Evolutionary conservation across 2,329 filamentous ascomycete genomes (phyloP).

Genomic region (Orbilia oligospora): DNA sequence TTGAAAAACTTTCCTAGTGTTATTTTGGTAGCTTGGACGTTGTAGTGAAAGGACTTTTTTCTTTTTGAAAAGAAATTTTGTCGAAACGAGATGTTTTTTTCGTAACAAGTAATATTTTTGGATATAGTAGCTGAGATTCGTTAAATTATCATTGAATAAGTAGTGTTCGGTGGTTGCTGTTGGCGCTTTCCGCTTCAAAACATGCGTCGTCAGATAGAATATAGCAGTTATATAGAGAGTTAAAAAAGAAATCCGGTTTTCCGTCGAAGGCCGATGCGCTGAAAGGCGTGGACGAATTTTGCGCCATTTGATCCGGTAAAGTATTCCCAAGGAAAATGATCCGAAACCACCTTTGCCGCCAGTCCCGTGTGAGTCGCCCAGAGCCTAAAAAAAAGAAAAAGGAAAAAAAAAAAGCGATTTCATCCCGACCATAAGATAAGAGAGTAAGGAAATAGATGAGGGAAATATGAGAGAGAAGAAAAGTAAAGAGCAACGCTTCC

Average conservation of each 20-base stretch:
- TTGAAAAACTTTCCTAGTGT: constrained; percentile 44
- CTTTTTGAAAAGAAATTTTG: constrained; percentile 37
- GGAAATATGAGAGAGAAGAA: constrained; percentile 36
- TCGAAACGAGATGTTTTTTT: constrained; percentile 19
- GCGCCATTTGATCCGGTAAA: constrained; percentile 60
- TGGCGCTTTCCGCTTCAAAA: constrained; percentile 45
- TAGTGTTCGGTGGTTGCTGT: constrained; percentile 39
- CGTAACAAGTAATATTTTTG: constrained; percentile 28
- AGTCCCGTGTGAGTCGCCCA: constrained; percentile 59
- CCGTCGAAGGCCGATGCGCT: constrained; percentile 52
- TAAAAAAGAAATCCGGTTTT: constrained; percentile 50
- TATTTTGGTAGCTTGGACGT: constrained; percentile 27
- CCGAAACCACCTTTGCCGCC: constrained; percentile 60
- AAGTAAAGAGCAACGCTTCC: constrained; percentile 41
- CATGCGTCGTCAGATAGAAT: constrained; percentile 33
- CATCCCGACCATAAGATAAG: constrained; percentile 38
- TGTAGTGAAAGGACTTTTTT: constrained; percentile 49
- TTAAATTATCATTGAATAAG: constrained; percentile 57
- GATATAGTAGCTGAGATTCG: constrained; percentile 27
- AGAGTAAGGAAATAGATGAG: constrained; percentile 37
- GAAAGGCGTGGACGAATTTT: constrained; percentile 60
- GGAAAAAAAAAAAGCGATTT: constrained; percentile 34
- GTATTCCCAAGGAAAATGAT: constrained; percentile 58
- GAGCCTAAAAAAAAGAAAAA: constrained; percentile 59
- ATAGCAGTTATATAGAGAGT: constrained; percentile 38